phyloP scores from a whole-genome alignment of 768 basidiomycete genomes.

The Paxillus involutus region DNA sequence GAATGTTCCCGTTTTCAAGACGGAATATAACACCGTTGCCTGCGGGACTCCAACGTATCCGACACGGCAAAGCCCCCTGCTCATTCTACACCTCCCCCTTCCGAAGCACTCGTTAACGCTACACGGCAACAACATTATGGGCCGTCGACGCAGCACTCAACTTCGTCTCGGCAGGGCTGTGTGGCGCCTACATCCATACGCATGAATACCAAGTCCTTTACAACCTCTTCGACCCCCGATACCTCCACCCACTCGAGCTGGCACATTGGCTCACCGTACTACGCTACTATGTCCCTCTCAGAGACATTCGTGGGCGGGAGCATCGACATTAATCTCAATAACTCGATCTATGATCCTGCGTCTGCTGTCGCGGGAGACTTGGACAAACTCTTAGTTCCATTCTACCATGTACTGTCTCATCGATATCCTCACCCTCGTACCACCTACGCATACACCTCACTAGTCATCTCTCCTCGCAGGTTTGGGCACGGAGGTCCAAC shows the following conservation, averaged over 20 bases:
- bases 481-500: too few relatives aligned
- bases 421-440: too few relatives aligned
- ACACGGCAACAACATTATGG: conserved; percentile 31
- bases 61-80: conserved; percentile 22
- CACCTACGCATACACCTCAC: too few relatives aligned
- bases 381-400: too few relatives aligned
- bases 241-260: conserved; percentile 26
- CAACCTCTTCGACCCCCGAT: conserved; percentile 38
- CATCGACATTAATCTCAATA: too few relatives aligned
- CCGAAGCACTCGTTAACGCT: not conserved
- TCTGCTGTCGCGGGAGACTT: too few relatives aligned
- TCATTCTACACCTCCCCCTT: not conserved
- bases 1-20: too few relatives aligned
- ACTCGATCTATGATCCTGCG: too few relatives aligned
- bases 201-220: conserved; percentile 35
- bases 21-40: conserved; percentile 35
- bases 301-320: too few relatives aligned
- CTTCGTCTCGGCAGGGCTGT: conserved; percentile 30
- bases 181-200: conserved; percentile 35
- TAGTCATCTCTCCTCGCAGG: too few relatives aligned
- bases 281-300: not conserved
- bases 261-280: conserved; percentile 36
- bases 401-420: too few relatives aligned
- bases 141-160: conserved; percentile 25
- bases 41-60: conserved; percentile 39